These are phyloP conservation scores for Acanthamoeba castellanii DNA, from an alignment of 208 protist species.

Conservation along the genomic window DNA sequence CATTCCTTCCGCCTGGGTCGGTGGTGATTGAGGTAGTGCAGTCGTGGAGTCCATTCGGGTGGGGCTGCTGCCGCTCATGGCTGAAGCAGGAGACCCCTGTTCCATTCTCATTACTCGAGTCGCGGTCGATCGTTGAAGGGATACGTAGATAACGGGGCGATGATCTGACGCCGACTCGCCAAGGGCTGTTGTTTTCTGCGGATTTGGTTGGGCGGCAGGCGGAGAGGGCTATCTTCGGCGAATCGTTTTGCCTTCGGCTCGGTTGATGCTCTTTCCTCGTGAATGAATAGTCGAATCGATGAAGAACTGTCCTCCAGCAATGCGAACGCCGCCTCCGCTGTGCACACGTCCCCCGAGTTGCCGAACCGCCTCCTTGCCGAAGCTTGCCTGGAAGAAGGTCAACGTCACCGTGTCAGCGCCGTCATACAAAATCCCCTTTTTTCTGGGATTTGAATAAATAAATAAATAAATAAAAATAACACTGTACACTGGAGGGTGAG, in stretches of 20 bases:
- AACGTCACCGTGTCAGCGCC: constrained; percentile 40
- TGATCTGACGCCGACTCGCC: background rate
- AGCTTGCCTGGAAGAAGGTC: background rate
- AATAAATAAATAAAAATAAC: background rate
- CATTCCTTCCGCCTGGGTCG: background rate
- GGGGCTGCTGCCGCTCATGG: constrained; percentile 22
- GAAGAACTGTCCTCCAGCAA: background rate
- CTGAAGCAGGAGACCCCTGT: constrained; percentile 39
- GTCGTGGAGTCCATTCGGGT: background rate
- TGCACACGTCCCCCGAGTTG: background rate
- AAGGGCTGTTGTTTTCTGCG: background rate
- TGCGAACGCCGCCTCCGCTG: background rate
- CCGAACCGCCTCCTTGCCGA: background rate
- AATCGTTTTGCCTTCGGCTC: background rate
- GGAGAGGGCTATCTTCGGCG: background rate
- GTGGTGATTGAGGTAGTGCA: constrained; percentile 5
- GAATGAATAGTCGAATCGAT: background rate
- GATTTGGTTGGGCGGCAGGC: background rate
- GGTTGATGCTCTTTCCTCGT: background rate
- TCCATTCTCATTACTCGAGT: constrained; percentile 37
- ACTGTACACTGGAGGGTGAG: too few relatives aligned
- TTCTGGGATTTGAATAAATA: background rate
- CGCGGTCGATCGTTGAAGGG: background rate
- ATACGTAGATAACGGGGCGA: background rate
- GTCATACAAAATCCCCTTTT: constrained; percentile 1